Evolutionary conservation across 768 basidiomycete species (phyloP).

Genomic region (Xerocomus spinulosus): DNA sequence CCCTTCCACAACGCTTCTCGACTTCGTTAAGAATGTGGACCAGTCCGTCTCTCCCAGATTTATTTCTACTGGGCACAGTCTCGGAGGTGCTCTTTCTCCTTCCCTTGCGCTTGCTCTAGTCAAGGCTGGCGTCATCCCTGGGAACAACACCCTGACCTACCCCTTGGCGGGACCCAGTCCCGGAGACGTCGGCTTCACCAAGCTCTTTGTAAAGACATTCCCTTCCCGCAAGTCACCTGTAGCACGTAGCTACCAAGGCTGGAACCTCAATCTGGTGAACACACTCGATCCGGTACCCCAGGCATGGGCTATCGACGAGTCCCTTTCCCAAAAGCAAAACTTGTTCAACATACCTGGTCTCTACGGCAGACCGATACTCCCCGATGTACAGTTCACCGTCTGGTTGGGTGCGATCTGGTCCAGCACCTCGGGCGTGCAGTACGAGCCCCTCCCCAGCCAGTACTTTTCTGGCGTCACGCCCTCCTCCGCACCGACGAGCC

Average conservation of each 20-base stretch:
- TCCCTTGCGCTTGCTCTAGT: constrained; percentile 13
- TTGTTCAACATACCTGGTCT: background rate
- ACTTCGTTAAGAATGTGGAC: constrained; percentile 2
- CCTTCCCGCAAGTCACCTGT: background rate
- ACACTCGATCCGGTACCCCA: background rate
- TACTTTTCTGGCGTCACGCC: background rate
- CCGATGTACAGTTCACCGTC: background rate
- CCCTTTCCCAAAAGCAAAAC: background rate
- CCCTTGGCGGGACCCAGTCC: constrained; percentile 1
- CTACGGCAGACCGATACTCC: background rate
- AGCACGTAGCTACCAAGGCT: background rate
- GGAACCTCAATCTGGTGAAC: background rate
- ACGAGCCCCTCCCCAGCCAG: background rate
- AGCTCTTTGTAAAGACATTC: background rate
- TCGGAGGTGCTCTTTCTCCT: constrained; percentile 12
- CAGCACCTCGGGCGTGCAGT: background rate
- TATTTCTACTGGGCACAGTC: constrained; percentile 11
- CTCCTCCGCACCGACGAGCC: background rate
- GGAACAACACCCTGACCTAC: background rate
- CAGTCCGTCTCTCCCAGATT: background rate
- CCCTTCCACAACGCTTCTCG: constrained; percentile 1
- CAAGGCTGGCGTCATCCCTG: background rate
- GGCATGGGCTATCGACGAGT: background rate
- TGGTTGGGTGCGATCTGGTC: background rate
- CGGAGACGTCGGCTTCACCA: constrained; percentile 1